A percentile compares a stretch with the other conserved stretches of the same genome.
phyloP scores from a whole-genome alignment of 192 early-diverging fungal genomes.

The Coemansia sp. region DNA sequence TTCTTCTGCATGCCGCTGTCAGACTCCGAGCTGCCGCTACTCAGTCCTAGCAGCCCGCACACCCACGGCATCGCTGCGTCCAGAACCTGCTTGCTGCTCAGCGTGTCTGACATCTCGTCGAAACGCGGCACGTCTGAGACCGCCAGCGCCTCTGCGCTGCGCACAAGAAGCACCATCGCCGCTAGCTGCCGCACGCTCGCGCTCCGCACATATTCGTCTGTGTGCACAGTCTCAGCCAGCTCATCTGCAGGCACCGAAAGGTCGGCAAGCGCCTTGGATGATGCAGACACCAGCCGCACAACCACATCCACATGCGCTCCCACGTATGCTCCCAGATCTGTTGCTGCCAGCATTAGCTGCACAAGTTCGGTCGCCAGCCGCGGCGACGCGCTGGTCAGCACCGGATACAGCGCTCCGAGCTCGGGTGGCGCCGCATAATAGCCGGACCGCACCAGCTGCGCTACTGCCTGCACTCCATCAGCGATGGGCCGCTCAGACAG shows the following conservation, averaged over 20 bases:
- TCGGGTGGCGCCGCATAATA: constrained; percentile 12
- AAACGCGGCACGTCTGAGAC: background rate
- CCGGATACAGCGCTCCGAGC: constrained; percentile 18
- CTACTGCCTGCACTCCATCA: constrained; percentile 21
- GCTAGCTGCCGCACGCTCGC: constrained; percentile 29
- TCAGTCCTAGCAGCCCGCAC: constrained; percentile 37
- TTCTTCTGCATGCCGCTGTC: background rate
- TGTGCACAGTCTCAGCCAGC: constrained; percentile 16
- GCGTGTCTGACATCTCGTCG: constrained; percentile 24
- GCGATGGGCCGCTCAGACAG: constrained; percentile 26
- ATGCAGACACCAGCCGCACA: constrained; percentile 15
- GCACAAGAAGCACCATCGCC: constrained; percentile 25
- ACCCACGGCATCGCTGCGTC: constrained; percentile 46
- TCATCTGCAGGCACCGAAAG: constrained; percentile 17
- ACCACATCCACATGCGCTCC: constrained; percentile 10
- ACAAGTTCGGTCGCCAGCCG: constrained; percentile 15
- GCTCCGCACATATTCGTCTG: constrained; percentile 30
- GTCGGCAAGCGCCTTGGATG: constrained; percentile 19
- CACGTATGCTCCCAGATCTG: constrained; percentile 2
- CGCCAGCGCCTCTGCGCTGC: constrained; percentile 21
- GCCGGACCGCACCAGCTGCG: constrained; percentile 18
- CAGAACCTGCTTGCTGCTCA: constrained; percentile 14
- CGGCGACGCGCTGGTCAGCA: constrained; percentile 29
- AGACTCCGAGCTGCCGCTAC: background rate
- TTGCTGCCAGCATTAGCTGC: constrained; percentile 19